A percentile compares a stretch with the other conserved stretches of the same genome.
These are phyloP conservation scores for Arbutus unedo DNA, from an alignment of 148 eudicot species.

Conservation along the genomic window DNA sequence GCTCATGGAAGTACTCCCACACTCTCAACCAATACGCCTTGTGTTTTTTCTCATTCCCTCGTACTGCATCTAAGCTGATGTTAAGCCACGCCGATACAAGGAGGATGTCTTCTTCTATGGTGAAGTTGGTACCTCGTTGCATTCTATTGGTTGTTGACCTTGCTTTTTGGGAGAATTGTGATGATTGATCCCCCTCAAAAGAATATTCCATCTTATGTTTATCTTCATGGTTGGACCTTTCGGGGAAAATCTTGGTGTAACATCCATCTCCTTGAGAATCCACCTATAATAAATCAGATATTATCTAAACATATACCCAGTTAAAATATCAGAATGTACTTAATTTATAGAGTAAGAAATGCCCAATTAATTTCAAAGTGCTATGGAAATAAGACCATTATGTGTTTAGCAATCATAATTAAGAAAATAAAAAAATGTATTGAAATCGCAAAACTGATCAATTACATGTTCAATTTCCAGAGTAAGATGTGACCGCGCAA, in stretches of 20 bases:
- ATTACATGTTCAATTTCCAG: not conserved
- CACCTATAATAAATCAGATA: not conserved
- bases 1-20: not conserved
- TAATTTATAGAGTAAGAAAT: not conserved
- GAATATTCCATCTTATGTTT: not conserved
- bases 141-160: not conserved
- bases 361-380: not conserved
- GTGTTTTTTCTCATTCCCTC: constrained; percentile 1
- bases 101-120: not conserved
- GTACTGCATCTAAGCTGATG: not conserved
- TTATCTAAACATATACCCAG: not conserved
- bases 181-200: not conserved
- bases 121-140: not conserved
- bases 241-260: not conserved
- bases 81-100: not conserved
- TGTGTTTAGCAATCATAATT: not conserved
- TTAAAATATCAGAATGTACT: not conserved
- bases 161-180: not conserved
- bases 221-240: constrained; percentile 3
- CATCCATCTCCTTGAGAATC: constrained; percentile 4
- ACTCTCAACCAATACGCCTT: not conserved
- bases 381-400: not conserved
- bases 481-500: not conserved
- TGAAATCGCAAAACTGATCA: not conserved
- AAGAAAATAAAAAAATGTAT: not conserved